Evolutionary conservation across 352 stramenopile genomes (phyloP).

Genomic region (Pythium sp.): DNA sequence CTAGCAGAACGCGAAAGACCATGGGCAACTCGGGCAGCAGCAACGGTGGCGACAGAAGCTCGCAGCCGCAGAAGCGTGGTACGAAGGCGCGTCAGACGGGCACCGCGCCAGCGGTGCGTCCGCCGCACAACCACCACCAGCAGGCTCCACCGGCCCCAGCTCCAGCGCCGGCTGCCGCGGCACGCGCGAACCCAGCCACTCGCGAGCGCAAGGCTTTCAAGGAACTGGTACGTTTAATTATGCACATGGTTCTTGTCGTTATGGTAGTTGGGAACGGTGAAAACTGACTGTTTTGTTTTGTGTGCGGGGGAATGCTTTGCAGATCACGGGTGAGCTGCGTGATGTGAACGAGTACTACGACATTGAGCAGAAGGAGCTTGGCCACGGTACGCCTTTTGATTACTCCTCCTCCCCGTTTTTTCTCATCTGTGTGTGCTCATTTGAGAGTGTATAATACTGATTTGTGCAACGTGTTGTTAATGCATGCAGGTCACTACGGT

Average conservation of each 20-base stretch:
- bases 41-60: constrained; percentile 19
- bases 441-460: background rate
- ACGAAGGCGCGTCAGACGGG: constrained; percentile 31
- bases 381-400: constrained; percentile 39
- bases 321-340: constrained; percentile 83
- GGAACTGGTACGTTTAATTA: constrained; percentile 48
- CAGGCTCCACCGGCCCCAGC: constrained; percentile 19
- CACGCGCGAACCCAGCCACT: constrained; percentile 36
- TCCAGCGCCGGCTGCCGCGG: constrained; percentile 18
- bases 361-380: constrained; percentile 87
- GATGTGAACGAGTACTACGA: constrained; percentile 87
- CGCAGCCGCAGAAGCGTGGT: constrained; percentile 18
- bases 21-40: constrained; percentile 80
- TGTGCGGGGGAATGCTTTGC: constrained; percentile 1
- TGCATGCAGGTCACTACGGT: constrained; percentile 91
- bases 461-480: background rate
- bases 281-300: constrained; percentile 1
- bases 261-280: background rate
- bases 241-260: background rate
- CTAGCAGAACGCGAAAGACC: background rate
- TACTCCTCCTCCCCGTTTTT: background rate
- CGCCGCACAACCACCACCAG: constrained; percentile 18
- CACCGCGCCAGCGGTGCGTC: constrained; percentile 20
- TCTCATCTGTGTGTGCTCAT: background rate
- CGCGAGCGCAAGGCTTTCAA: constrained; percentile 66